A percentile compares a stretch with the other conserved stretches of the same genome.
Conservation (phyloP, 495 filamentous ascomycete genomes). For the Sphaerosporella brunnea region DNA sequence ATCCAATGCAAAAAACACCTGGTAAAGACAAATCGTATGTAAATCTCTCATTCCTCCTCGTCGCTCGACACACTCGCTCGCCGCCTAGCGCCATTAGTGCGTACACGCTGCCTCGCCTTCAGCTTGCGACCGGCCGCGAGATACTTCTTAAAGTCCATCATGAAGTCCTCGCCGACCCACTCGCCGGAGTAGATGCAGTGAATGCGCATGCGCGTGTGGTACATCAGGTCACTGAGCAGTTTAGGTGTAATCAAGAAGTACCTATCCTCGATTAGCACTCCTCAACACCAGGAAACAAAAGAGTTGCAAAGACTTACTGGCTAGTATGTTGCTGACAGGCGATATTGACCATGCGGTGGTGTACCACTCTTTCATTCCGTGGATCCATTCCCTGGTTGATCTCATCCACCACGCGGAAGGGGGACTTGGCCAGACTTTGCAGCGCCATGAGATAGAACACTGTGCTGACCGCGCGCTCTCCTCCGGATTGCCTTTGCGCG, state of each 20-base stretch:
- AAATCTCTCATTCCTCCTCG: too few relatives aligned
- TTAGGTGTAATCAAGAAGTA: slow-evolving; percentile 99
- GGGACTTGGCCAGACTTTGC: slow-evolving; percentile 78
- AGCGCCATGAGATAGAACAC: slow-evolving; percentile 99
- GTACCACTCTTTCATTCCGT: slow-evolving; percentile 91
- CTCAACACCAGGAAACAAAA: neutral
- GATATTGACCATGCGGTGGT: slow-evolving; percentile 89
- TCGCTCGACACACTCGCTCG: too few relatives aligned
- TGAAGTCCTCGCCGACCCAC: slow-evolving; percentile 50
- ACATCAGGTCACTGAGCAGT: slow-evolving; percentile 64
- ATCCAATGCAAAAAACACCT: too few relatives aligned
- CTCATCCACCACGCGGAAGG: slow-evolving; percentile 98
- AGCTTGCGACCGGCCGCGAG: too few relatives aligned
- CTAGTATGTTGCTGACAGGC: slow-evolving; percentile 57
- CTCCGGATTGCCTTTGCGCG: slow-evolving; percentile 85
- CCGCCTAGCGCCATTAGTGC: too few relatives aligned
- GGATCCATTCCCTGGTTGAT: slow-evolving; percentile 99
- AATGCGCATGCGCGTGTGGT: slow-evolving; percentile 77
- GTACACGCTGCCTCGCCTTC: too few relatives aligned
- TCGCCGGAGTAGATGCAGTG: slow-evolving; percentile 88
- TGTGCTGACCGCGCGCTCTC: slow-evolving; percentile 87
- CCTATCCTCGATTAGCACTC: slow-evolving; percentile 22
- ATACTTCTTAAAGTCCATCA: slow-evolving; percentile 33
- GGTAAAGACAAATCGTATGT: too few relatives aligned
- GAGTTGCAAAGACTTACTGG: slow-evolving; percentile 30